Conservation (phyloP, 129 eudicot genomes). For the Gnaphalium uliginosum region DNA sequence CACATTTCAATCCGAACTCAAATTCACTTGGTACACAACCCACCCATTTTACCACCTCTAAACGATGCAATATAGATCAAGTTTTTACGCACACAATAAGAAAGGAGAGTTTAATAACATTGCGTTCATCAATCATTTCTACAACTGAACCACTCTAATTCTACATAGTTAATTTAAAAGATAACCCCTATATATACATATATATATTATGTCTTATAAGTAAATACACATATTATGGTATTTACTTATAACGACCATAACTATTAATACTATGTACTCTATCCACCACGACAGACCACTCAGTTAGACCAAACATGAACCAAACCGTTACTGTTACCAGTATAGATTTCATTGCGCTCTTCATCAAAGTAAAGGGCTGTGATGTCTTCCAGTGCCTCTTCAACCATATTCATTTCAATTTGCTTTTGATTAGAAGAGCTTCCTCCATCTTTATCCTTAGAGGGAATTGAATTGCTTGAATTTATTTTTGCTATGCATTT, state of each 20-base stretch:
- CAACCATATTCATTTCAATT: slow-evolving; percentile 32
- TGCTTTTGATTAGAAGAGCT: not conserved
- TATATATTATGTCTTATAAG: not conserved
- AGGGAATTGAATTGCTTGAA: slow-evolving; percentile 23
- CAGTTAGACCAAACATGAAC: slow-evolving; percentile 62
- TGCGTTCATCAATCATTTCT: not conserved
- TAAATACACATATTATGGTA: not conserved
- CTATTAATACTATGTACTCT: not conserved
- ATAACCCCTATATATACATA: not conserved
- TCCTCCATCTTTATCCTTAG: slow-evolving; percentile 7
- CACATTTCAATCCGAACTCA: not conserved
- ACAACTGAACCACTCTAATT: not conserved
- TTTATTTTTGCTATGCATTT: slow-evolving; percentile 47
- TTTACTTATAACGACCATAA: not conserved
- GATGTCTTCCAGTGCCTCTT: slow-evolving; percentile 45
- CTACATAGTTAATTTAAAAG: not conserved
- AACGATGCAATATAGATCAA: not conserved
- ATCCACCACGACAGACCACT: not conserved
- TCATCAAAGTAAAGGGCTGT: slow-evolving; percentile 47
- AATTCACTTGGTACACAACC: not conserved
- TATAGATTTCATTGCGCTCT: slow-evolving; percentile 47
- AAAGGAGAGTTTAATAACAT: not conserved
- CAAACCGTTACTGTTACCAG: slow-evolving; percentile 42
- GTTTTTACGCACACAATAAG: not conserved
- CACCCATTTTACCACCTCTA: not conserved